Evolutionary conservation across 495 filamentous ascomycete genomes (phyloP).

Genomic region (Xylaria castorea): DNA sequence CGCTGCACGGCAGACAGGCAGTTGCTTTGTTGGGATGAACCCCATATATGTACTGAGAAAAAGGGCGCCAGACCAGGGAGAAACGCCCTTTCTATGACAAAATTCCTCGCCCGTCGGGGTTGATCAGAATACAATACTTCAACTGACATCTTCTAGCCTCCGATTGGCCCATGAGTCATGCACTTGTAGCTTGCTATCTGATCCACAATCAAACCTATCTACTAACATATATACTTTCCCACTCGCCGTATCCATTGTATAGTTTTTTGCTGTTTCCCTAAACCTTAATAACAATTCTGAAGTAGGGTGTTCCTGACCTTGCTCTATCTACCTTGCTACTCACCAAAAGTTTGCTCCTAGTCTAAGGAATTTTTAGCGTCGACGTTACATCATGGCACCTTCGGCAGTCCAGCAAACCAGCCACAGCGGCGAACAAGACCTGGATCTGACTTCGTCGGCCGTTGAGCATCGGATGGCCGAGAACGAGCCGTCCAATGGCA

Average conservation of each 20-base stretch:
- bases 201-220: conserved; percentile 17
- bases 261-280: neutral
- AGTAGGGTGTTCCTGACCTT: neutral
- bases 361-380: conserved; percentile 22
- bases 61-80: conserved; percentile 12
- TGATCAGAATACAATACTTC: conserved; percentile 5
- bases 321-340: neutral
- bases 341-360: neutral
- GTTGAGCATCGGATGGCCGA: conserved; percentile 50
- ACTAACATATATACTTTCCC: conserved; percentile 19
- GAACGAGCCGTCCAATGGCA: conserved; percentile 32
- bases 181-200: conserved; percentile 21
- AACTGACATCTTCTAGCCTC: neutral
- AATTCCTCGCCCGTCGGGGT: neutral
- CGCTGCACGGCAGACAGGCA: neutral
- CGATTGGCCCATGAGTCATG: conserved; percentile 26
- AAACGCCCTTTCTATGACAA: conserved; percentile 24
- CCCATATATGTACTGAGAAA: neutral
- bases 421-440: conserved; percentile 43
- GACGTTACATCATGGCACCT: conserved; percentile 42
- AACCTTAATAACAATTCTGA: neutral
- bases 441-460: conserved; percentile 52
- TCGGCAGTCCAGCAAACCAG: conserved; percentile 31
- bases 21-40: conserved; percentile 19
- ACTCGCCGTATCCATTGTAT: neutral